phyloP scores from a whole-genome alignment of 768 basidiomycete genomes.

The Lepiota subincarnata region DNA sequence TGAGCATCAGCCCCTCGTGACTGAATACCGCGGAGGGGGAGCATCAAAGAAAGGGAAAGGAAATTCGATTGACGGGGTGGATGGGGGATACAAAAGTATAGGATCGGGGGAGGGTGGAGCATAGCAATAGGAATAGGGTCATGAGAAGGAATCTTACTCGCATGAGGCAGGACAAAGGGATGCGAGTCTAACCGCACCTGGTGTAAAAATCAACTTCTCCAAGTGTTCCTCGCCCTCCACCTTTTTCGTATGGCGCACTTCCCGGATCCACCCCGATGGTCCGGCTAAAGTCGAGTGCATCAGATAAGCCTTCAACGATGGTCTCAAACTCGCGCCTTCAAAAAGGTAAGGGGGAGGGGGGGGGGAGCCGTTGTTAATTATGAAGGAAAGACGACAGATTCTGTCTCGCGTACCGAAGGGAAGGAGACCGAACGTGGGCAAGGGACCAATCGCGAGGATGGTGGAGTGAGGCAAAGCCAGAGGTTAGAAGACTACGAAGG shows the following conservation, averaged over 20 bases:
- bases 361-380: neutral
- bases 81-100: neutral
- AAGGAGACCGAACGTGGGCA: conserved; percentile 81
- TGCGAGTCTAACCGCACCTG: conserved; percentile 43
- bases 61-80: conserved; percentile 4
- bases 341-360: neutral
- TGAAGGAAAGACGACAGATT: conserved; percentile 3
- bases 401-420: conserved; percentile 50
- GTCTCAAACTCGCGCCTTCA: conserved; percentile 75
- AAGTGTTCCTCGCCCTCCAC: conserved; percentile 66
- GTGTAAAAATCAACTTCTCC: conserved; percentile 95
- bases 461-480: conserved; percentile 91
- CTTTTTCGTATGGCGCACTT: conserved; percentile 58
- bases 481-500: conserved; percentile 81
- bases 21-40: conserved; percentile 29
- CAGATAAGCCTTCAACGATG: conserved; percentile 79
- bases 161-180: neutral
- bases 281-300: conserved; percentile 89
- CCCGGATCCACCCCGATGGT: conserved; percentile 71
- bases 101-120: neutral
- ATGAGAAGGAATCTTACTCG: neutral
- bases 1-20: conserved; percentile 90
- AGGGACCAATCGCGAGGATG: conserved; percentile 92
- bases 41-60: neutral
- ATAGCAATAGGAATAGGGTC: neutral